Evolutionary conservation across 805 yeast species (phyloP).

Genomic region (Hanseniaspora vineae): DNA sequence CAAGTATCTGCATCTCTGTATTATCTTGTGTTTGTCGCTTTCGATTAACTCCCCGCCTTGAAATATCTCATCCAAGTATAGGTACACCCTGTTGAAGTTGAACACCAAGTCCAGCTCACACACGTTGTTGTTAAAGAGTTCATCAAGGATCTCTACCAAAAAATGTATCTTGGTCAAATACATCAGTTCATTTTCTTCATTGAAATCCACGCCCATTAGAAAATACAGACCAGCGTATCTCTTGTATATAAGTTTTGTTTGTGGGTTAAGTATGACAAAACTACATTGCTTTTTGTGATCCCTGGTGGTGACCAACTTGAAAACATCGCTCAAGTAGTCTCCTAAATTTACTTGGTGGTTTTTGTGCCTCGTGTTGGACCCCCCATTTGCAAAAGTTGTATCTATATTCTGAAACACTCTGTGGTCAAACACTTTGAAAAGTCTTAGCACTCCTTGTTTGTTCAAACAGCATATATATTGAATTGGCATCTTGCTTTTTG

Average conservation of each 20-base stretch:
- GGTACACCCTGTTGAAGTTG: conserved; percentile 75
- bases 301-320: conserved; percentile 65
- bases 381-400: conserved; percentile 11
- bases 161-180: conserved; percentile 77
- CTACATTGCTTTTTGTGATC: conserved; percentile 77
- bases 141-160: conserved; percentile 78
- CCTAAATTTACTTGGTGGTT: conserved; percentile 26
- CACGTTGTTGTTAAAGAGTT: conserved; percentile 67
- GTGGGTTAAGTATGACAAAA: conserved; percentile 57
- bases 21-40: conserved; percentile 55
- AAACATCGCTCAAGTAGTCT: conserved; percentile 49
- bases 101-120: conserved; percentile 91
- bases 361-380: not conserved
- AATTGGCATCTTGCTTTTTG: conserved; percentile 43
- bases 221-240: conserved; percentile 89
- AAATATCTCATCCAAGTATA: conserved; percentile 75
- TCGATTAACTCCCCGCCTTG: conserved; percentile 87
- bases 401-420: not conserved
- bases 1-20: conserved; percentile 50
- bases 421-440: conserved; percentile 23
- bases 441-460: conserved; percentile 84
- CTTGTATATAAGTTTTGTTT: conserved; percentile 62
- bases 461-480: conserved; percentile 75
- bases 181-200: conserved; percentile 62
- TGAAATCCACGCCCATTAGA: conserved; percentile 66